phyloP scores from a whole-genome alignment of 2,329 filamentous ascomycete species.

The Pestalotiopsis sp. region DNA sequence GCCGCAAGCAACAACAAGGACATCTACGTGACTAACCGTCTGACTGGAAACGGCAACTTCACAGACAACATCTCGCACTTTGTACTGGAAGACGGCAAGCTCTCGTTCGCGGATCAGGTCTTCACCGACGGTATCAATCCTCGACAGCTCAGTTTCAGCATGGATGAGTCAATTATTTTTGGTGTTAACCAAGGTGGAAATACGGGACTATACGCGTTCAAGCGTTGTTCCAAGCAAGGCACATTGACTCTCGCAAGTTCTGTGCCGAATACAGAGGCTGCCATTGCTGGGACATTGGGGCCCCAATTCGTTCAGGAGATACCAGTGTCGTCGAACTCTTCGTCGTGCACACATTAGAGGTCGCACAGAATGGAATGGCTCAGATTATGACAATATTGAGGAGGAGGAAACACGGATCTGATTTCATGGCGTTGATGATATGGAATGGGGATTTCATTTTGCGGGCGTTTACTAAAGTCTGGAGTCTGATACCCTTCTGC shows the following conservation, averaged over 20 bases:
- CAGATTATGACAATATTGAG: neutral
- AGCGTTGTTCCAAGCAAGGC: constrained; percentile 27
- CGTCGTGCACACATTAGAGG: neutral
- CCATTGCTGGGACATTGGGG: constrained; percentile 22
- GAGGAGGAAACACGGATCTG: neutral
- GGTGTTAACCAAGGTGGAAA: constrained; percentile 50
- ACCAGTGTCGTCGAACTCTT: neutral
- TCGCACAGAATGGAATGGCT: neutral
- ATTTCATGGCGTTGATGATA: neutral
- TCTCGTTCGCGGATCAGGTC: constrained; percentile 25
- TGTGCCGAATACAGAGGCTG: constrained; percentile 18
- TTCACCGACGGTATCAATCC: constrained; percentile 36
- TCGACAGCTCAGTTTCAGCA: constrained; percentile 49
- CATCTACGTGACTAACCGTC: constrained; percentile 55
- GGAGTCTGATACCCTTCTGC: neutral
- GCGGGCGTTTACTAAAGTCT: neutral
- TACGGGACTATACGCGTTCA: constrained; percentile 42
- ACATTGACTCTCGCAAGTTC: constrained; percentile 24
- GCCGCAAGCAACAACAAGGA: constrained; percentile 44
- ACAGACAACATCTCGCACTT: constrained; percentile 54
- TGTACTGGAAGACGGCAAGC: constrained; percentile 28
- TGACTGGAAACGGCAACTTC: constrained; percentile 40
- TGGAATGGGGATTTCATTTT: neutral
- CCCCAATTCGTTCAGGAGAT: constrained; percentile 33
- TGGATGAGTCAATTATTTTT: constrained; percentile 39